A percentile compares a stretch with the other conserved stretches of the same genome.
Conservation (phyloP, 2,329 filamentous ascomycete species). For the Botrytis paeoniae region DNA sequence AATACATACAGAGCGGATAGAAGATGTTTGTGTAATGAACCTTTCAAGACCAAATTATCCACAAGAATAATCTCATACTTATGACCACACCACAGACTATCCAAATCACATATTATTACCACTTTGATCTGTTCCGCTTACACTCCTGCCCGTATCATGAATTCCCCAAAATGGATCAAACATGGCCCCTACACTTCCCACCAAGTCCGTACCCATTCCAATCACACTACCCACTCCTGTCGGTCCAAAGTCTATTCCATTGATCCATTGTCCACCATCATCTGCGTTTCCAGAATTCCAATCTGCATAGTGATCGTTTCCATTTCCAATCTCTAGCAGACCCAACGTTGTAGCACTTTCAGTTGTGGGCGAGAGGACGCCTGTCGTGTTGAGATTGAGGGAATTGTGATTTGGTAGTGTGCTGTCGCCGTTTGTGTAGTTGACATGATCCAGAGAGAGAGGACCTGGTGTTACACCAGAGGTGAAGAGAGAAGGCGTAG, state of each 20-base stretch:
- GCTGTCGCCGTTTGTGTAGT: not conserved
- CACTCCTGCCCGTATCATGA: not conserved
- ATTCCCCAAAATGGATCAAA: slow-evolving; percentile 9
- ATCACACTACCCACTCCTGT: not conserved
- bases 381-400: not conserved
- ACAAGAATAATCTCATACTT: not conserved
- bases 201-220: not conserved
- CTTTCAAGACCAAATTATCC: too few species aligned
- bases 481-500: not conserved
- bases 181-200: slow-evolving; percentile 1
- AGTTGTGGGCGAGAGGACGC: not conserved
- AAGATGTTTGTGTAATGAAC: not conserved
- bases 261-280: slow-evolving; percentile 4
- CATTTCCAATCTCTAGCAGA: not conserved
- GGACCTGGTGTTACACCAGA: not conserved
- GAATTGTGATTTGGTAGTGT: not conserved
- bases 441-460: not conserved
- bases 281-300: slow-evolving; percentile 2
- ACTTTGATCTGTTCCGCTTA: not conserved
- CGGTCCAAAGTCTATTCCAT: not conserved
- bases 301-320: slow-evolving; percentile 6
- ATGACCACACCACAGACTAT: not conserved
- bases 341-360: not conserved
- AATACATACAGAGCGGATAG: not conserved
- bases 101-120: not conserved